Percentiles rank a stretch among this genome's conserved stretches.
phyloP scores from a whole-genome alignment of 73 alveolate genomes.

The Paramecium pentaurelia region DNA sequence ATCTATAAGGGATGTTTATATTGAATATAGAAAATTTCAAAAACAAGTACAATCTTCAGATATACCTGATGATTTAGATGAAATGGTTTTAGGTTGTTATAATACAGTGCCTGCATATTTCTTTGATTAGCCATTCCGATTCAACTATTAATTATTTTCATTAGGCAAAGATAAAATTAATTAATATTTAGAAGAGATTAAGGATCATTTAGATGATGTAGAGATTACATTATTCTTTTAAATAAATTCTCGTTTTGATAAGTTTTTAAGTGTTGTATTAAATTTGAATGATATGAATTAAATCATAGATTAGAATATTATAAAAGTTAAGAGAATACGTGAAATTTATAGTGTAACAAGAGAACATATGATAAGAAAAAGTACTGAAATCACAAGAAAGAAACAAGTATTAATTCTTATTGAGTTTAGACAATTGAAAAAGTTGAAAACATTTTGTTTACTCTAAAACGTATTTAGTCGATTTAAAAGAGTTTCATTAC shows the following conservation, averaged over 20 bases:
- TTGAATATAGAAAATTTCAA: conserved; percentile 26
- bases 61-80: background rate
- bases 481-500: background rate
- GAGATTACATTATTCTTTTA: conserved; percentile 16
- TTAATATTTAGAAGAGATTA: background rate
- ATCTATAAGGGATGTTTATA: background rate
- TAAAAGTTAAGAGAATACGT: background rate
- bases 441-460: background rate
- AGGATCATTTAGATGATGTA: conserved; percentile 35
- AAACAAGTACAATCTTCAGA: background rate
- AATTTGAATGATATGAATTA: conserved; percentile 20
- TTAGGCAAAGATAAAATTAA: background rate
- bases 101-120: background rate
- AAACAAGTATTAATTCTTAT: background rate
- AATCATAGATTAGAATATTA: background rate
- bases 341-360: background rate
- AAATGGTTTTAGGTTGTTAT: conserved; percentile 25
- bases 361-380: background rate
- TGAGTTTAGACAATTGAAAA: background rate
- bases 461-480: background rate
- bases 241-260: conserved; percentile 16
- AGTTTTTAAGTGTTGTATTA: background rate
- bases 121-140: background rate
- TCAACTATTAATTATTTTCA: background rate
- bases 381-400: background rate